Evolutionary conservation across 768 basidiomycete genomes (phyloP), one percentile per base, ranked within the genome.

Genomic region (Guyanaporus albipodus): DNA sequence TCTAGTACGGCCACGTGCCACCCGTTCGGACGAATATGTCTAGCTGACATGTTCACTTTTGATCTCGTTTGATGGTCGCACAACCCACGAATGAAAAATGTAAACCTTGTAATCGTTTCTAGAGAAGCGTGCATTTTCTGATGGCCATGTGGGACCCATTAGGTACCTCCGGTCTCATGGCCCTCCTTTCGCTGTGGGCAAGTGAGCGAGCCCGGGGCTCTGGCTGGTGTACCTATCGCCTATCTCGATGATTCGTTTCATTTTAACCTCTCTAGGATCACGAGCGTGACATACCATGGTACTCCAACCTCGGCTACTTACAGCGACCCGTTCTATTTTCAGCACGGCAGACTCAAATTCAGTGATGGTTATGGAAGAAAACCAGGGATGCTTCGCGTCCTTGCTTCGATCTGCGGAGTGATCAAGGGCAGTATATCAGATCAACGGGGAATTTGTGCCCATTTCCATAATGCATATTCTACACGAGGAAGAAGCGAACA

Each of bases 371-470:
- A 62, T 63, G 60, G 60, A 63, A 52, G 55, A 49, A 44, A 29
- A 14, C 28, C 10, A 2, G 28, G 6, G 15, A 29, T 11, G 28
- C 28, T 38, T 49, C 41, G 34, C 46, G 34, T 34, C 38, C 40
- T 33, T 24, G 52, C 50, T 55, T 57, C 61, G 58, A 58, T 60
- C 55, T 62, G 60, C 50, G 60, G 53, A 55, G 61, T 48, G 48
- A 55, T 57, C 38, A 52, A 46, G 24, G 10, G 19, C 42, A 53
- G 37, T 22, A 37, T 27, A 55, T 58, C 47, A 50, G 28, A 57
- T 54, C 50, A 56, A 60, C 23, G 48, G 50, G 46, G 49, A 44
- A 44, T 44, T n/a, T n/a, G n/a, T n/a, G n/a, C n/a, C n/a, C n/a
- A n/a, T n/a, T n/a, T n/a, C n/a, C n/a, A n/a, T n/a, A n/a, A n/a